Evolutionary conservation across 1,284 basidiomycete genomes (phyloP), one percentile per base, ranked within the genome.

Genomic region (Heterobasidion irregulare): DNA sequence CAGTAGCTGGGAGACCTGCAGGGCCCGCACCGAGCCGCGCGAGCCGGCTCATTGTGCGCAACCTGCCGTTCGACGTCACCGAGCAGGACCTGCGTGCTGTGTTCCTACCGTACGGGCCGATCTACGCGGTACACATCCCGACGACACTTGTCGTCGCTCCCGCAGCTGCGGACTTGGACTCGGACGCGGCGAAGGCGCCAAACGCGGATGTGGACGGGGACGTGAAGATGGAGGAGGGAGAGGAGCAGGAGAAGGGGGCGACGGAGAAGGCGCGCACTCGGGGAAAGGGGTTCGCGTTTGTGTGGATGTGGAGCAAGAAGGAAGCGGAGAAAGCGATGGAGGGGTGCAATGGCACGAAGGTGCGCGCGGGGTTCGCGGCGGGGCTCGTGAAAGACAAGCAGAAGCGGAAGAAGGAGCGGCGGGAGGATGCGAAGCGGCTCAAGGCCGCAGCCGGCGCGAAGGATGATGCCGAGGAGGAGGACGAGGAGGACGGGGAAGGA

Each of bases 221-320:
- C 15, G 53, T 56, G 32, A 61, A 59, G 55, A 62, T 56, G 54
- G 65, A 66, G 41, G 61, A 50, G 9, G 55, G 47, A 18, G 50
- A 47, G 45, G 50, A 56, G 46, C 65, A 32, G 63, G 63, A 53
- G 18, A 52, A 35, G 1, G 10, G 18, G n/a, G 46, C 12, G 10
- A 19, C 12, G n/a, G 10, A 32, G 46, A 6, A 13, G 16, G 41
- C 41, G 41, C 49, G 46, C 61, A 56, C 55, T 47, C 59, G 83
- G 19, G 80, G 80, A 19, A 87, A 91, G 62, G 95, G 96, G 0
- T 99, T 97, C 64, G 96, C 94, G 0, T 98, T 99, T 64, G 86
- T 98, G 12, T 98, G 94, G 93, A 94, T 93, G 80, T 71, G 94
- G 59, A 87, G 84, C 60, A 84, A 83, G 64, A 86, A 88, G 58